Percentiles rank a stretch among this genome's conserved stretches.
These are phyloP conservation scores for Nannizzia gypsea DNA, from an alignment of 2,329 filamentous ascomycete genomes.

Conservation along the genomic window DNA sequence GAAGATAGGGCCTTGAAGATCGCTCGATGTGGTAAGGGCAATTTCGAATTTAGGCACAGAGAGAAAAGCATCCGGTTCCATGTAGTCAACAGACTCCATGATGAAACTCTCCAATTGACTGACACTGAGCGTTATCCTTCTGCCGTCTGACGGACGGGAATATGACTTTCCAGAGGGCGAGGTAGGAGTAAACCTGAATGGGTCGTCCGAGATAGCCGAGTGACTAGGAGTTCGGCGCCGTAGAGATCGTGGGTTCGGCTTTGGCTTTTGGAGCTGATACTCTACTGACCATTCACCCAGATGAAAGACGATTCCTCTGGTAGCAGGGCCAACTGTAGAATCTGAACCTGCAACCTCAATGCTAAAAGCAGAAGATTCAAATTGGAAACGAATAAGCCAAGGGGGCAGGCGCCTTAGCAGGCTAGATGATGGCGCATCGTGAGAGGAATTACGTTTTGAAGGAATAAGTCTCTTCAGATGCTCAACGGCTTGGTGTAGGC, in stretches of 20 bases:
- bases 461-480: slow-evolving; percentile 43
- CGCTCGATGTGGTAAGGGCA: slow-evolving; percentile 70
- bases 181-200: slow-evolving; percentile 38
- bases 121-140: slow-evolving; percentile 67
- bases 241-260: slow-evolving; percentile 39
- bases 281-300: slow-evolving; percentile 79
- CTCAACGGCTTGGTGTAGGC: slow-evolving; percentile 77
- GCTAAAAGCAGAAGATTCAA: slow-evolving; percentile 82
- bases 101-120: slow-evolving; percentile 82
- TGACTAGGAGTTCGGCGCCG: slow-evolving; percentile 65
- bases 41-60: slow-evolving; percentile 79
- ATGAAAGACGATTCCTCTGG: slow-evolving; percentile 72
- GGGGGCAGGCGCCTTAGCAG: slow-evolving; percentile 66
- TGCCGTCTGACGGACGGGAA: slow-evolving; percentile 54
- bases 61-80: slow-evolving; percentile 76
- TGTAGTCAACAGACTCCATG: slow-evolving; percentile 72
- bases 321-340: slow-evolving; percentile 65
- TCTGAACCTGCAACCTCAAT: slow-evolving; percentile 86
- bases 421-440: slow-evolving; percentile 46
- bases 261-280: slow-evolving; percentile 70
- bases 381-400: slow-evolving; percentile 73
- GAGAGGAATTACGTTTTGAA: slow-evolving; percentile 41
- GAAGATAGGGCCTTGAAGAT: slow-evolving; percentile 75
- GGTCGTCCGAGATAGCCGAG: slow-evolving; percentile 55
- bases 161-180: slow-evolving; percentile 36